Base-by-base conservation (phyloP, 352 stramenopile genomes). In the Phytopythium helicoides region DNA sequence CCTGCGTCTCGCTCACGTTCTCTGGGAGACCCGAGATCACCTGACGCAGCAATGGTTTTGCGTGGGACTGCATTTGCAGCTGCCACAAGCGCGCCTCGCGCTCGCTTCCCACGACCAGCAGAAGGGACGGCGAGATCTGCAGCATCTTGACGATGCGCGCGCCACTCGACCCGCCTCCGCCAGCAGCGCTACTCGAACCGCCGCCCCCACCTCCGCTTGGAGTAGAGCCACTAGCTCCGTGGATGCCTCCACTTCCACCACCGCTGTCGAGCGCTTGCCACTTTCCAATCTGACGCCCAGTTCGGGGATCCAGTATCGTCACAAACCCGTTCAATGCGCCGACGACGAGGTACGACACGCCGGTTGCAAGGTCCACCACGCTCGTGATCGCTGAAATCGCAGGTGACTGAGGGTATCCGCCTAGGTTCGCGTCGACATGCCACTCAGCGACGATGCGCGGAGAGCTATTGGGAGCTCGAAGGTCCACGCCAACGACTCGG, bases 81-180 rank as follows among this genome's bases (percentile, higher is more conserved):
- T 71, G 64, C 76, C 76, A 92, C 52, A 92, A 74, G 3, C 76
- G 70, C 11, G 78, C 81, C 48, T 92, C 81, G 19, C 79, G 76
- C 25, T 92, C 81, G 1, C 62, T 65, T 0, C 81, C 76, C 3
- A 89, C 72, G 1, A 88, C 75, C 16, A 92, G 53, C 23, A 92
- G 42, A 28, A 76, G 74, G 12, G 72, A 78, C 7, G 62, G 62
- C 2, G 81, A 73, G 36, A 88, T 76, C 54, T 89, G 78, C 1
- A 67, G 47, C 39, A 92, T 49, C 54, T 74, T 75, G 14, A 82
- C 54, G 9, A 92, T 54, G 16, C 67, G 64, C 15, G 64, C 47
- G 23, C 47, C 34, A 15, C 22, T 52, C 18, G 18, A 44, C 31
- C 18, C 14, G 41, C 41, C 35, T 22, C 41, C 15, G 1, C 41